These are phyloP conservation scores for Rhododendron ovatum DNA, from an alignment of 148 eudicot species.

Conservation along the genomic window DNA sequence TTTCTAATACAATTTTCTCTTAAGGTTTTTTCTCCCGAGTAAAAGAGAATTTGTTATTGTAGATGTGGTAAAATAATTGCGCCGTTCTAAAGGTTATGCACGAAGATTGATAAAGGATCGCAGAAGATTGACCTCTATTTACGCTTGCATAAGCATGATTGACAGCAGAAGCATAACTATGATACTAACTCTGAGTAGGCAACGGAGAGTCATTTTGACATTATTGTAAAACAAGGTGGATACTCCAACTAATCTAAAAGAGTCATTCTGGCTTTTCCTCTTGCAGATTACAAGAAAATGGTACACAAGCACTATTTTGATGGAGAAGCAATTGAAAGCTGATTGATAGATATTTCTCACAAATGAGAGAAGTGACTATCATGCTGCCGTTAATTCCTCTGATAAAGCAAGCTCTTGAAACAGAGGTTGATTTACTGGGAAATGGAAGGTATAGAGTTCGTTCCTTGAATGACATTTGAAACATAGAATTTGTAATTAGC, in stretches of 20 bases:
- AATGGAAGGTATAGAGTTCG: not conserved
- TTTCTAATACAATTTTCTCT: not conserved
- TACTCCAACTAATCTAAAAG: not conserved
- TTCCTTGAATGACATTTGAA: not conserved
- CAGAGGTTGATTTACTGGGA: not conserved
- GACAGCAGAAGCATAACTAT: not conserved
- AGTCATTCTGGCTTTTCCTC: not conserved
- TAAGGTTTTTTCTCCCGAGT: not conserved
- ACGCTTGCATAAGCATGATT: not conserved
- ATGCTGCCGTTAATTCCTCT: not conserved
- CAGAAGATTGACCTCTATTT: not conserved
- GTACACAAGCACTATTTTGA: slow-evolving; percentile 31
- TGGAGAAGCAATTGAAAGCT: slow-evolving; percentile 35
- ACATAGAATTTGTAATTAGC: slow-evolving; percentile 11
- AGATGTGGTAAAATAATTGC: not conserved
- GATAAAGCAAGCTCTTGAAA: not conserved
- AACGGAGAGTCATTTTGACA: not conserved
- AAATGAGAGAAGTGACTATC: not conserved
- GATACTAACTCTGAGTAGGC: not conserved
- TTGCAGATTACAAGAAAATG: slow-evolving; percentile 46
- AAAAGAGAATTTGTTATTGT: not conserved
- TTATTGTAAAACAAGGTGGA: too few species aligned
- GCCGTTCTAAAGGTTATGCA: not conserved
- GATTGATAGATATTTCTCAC: slow-evolving; percentile 3
- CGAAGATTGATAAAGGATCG: not conserved